These are phyloP conservation scores for Stachybotrys chartarum DNA, from an alignment of 2,329 filamentous ascomycete species.

Conservation along the genomic window DNA sequence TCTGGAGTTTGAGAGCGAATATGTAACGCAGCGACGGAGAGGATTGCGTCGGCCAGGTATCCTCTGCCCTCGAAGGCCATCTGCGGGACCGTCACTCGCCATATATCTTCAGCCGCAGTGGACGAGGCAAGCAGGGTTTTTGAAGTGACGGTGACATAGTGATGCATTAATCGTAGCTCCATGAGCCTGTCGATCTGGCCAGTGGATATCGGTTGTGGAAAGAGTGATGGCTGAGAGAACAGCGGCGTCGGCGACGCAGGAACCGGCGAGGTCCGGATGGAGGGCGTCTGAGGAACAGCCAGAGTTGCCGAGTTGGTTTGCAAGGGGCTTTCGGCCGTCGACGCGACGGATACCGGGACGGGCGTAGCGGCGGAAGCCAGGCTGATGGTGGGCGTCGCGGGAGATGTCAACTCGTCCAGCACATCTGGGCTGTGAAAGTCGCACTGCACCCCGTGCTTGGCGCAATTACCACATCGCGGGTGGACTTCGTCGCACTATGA, in stretches of 20 bases:
- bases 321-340: slow-evolving; percentile 11
- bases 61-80: slow-evolving; percentile 52
- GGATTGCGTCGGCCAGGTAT: slow-evolving; percentile 55
- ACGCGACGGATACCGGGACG: neutral
- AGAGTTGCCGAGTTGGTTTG: slow-evolving; percentile 14
- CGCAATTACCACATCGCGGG: slow-evolving; percentile 58
- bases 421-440: slow-evolving; percentile 53
- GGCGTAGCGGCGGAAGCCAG: slow-evolving; percentile 8
- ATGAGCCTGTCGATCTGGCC: slow-evolving; percentile 38
- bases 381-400: slow-evolving; percentile 12
- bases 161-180: slow-evolving; percentile 57
- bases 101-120: slow-evolving; percentile 46
- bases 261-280: slow-evolving; percentile 12
- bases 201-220: slow-evolving; percentile 13
- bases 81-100: slow-evolving; percentile 52
- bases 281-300: slow-evolving; percentile 13
- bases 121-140: slow-evolving; percentile 51
- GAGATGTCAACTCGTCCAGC: slow-evolving; percentile 31
- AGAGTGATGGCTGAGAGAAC: slow-evolving; percentile 19
- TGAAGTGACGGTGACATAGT: slow-evolving; percentile 54
- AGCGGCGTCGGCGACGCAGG: slow-evolving; percentile 24
- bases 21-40: slow-evolving; percentile 58
- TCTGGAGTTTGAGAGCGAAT: slow-evolving; percentile 48
- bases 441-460: slow-evolving; percentile 59
- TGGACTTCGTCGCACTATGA: slow-evolving; percentile 58